phyloP scores from a whole-genome alignment of 2,329 filamentous ascomycete genomes.

The Alternaria tenuissima region DNA sequence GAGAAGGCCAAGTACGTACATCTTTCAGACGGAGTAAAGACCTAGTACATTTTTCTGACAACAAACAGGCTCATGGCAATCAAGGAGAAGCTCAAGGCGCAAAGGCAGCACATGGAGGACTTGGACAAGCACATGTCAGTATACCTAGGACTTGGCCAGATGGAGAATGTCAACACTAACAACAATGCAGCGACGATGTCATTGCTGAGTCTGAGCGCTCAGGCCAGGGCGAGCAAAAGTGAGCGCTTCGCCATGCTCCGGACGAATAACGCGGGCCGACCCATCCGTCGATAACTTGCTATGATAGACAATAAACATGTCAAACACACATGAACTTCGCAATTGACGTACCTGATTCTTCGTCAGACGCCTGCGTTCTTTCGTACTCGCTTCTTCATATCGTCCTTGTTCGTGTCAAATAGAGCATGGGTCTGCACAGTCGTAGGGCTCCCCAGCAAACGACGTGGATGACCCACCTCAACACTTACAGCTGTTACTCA shows the following conservation, averaged over 20 bases:
- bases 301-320: conserved; percentile 15
- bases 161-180: conserved; percentile 22
- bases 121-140: conserved; percentile 86
- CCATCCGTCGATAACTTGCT: conserved; percentile 8
- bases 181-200: conserved; percentile 72
- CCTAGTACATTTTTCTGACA: conserved; percentile 20
- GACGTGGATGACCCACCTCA: not conserved
- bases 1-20: conserved; percentile 79
- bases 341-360: not conserved
- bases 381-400: conserved; percentile 2
- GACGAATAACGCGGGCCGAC: conserved; percentile 2
- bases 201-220: conserved; percentile 70
- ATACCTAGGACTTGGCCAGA: not conserved
- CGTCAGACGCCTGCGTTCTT: not conserved
- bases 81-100: conserved; percentile 72
- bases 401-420: conserved; percentile 3
- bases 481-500: not conserved
- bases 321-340: not conserved
- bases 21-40: not conserved
- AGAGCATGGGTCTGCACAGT: conserved; percentile 1
- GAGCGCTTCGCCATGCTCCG: conserved; percentile 15
- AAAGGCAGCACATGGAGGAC: conserved; percentile 83
- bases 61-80: conserved; percentile 70
- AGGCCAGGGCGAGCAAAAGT: conserved; percentile 70
- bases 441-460: not conserved